These are phyloP conservation scores for Trametes versicolor DNA, from an alignment of 1,284 basidiomycete genomes.

Conservation along the genomic window DNA sequence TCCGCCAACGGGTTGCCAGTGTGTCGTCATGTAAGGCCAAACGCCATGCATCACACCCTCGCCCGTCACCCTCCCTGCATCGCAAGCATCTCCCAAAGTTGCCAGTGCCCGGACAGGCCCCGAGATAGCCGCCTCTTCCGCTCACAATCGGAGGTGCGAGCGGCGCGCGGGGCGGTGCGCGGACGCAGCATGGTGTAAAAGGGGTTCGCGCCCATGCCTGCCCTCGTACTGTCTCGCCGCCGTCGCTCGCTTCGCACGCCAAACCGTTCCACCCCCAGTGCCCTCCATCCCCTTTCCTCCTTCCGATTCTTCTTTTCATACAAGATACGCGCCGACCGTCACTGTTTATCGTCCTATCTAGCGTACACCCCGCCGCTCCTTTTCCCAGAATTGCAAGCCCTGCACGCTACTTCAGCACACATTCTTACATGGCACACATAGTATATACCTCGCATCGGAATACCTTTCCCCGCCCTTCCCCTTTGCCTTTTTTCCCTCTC, in stretches of 20 bases:
- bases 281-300: slow-evolving; percentile 2
- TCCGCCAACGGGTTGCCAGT: slow-evolving; percentile 66
- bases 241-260: slow-evolving; percentile 10
- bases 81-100: slow-evolving; percentile 1
- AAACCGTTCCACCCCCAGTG: neutral
- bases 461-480: slow-evolving; percentile 9
- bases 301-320: neutral
- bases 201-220: slow-evolving; percentile 36
- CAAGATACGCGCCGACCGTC: slow-evolving; percentile 21
- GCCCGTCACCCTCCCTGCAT: slow-evolving; percentile 5
- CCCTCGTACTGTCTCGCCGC: slow-evolving; percentile 11
- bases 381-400: slow-evolving; percentile 18
- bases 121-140: slow-evolving; percentile 14
- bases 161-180: slow-evolving; percentile 8
- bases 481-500: neutral
- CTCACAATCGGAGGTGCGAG: slow-evolving; percentile 12
- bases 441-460: slow-evolving; percentile 32
- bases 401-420: slow-evolving; percentile 25
- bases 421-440: slow-evolving; percentile 26
- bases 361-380: slow-evolving; percentile 38
- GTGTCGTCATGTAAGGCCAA: slow-evolving; percentile 38
- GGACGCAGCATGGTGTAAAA: slow-evolving; percentile 29
- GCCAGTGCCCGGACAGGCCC: slow-evolving; percentile 6
- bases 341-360: slow-evolving; percentile 34
- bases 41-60: slow-evolving; percentile 2